Evolutionary conservation across 176 grass and related monocot genomes (phyloP).

Genomic region (Oropetium thomaeum): DNA sequence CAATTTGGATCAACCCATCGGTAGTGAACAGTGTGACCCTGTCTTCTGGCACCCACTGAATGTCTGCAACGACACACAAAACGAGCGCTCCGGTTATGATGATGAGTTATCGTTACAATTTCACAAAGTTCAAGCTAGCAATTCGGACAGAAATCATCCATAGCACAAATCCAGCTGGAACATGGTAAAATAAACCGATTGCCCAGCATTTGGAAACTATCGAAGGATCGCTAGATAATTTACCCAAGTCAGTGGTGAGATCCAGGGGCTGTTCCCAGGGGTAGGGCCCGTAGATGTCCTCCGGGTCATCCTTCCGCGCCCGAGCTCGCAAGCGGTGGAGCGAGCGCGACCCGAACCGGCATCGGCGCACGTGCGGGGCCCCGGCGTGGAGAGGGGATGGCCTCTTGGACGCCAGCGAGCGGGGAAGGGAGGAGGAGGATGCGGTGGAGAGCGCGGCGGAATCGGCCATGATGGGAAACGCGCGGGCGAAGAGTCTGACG

Average conservation of each 20-base stretch:
- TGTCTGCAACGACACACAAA: constrained; percentile 42
- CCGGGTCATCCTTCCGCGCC: constrained; percentile 45
- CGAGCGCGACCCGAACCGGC: constrained; percentile 15
- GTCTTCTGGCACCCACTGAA: constrained; percentile 85
- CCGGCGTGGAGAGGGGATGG: constrained; percentile 30
- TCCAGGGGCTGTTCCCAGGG: constrained; percentile 80
- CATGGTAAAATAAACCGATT: not conserved
- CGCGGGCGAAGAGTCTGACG: not conserved
- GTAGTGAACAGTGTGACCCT: constrained; percentile 88
- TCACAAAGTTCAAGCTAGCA: not conserved
- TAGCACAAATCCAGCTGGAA: not conserved
- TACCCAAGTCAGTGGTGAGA: constrained; percentile 35
- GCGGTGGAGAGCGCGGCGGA: constrained; percentile 47
- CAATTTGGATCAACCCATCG: constrained; percentile 87
- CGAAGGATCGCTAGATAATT: not conserved
- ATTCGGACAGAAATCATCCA: not conserved
- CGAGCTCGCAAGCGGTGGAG: constrained; percentile 41
- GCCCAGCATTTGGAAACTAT: not conserved
- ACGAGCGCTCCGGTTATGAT: not conserved
- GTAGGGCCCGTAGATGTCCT: constrained; percentile 83
- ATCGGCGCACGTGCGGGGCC: constrained; percentile 6
- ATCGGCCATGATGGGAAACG: constrained; percentile 45
- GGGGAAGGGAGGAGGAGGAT: constrained; percentile 29
- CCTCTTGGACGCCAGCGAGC: constrained; percentile 38
- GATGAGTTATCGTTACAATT: not conserved